These are phyloP conservation scores for Zizania latifolia DNA, from an alignment of 176 grass and related monocot genomes.

Conservation along the genomic window DNA sequence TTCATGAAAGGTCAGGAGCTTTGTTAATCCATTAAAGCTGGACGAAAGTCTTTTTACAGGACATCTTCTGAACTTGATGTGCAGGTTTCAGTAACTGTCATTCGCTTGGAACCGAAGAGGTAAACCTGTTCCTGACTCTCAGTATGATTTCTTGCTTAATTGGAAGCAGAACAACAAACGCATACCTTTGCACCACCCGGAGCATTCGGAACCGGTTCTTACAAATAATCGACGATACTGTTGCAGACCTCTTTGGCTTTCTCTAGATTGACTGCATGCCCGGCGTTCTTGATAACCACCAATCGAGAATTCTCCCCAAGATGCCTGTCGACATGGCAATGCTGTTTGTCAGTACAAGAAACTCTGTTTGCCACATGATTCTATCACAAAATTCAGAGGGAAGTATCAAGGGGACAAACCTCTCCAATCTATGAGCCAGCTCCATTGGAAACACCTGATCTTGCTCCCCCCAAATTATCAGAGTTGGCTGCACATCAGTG, in stretches of 20 bases:
- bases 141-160: not conserved
- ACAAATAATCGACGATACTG: conserved; percentile 42
- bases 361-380: not conserved
- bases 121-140: not conserved
- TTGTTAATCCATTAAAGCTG: no score
- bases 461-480: conserved; percentile 85
- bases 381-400: not conserved
- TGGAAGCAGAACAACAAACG: not conserved
- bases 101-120: not conserved
- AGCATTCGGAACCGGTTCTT: not conserved
- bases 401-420: conserved; percentile 25
- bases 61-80: not conserved
- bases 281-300: conserved; percentile 61
- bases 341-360: not conserved
- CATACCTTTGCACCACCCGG: conserved; percentile 4
- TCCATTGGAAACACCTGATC: conserved; percentile 85
- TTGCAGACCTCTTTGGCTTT: conserved; percentile 59
- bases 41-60: no score
- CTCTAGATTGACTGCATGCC: conserved; percentile 85
- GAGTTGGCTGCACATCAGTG: conserved; percentile 39
- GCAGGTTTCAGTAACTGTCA: not conserved
- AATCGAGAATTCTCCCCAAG: conserved; percentile 57
- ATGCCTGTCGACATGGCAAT: conserved; percentile 38
- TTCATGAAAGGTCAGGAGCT: no score
- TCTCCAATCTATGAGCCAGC: conserved; percentile 74